Evolutionary conservation across 2,329 filamentous ascomycete genomes (phyloP).

Genomic region (Clonostachys rosea): DNA sequence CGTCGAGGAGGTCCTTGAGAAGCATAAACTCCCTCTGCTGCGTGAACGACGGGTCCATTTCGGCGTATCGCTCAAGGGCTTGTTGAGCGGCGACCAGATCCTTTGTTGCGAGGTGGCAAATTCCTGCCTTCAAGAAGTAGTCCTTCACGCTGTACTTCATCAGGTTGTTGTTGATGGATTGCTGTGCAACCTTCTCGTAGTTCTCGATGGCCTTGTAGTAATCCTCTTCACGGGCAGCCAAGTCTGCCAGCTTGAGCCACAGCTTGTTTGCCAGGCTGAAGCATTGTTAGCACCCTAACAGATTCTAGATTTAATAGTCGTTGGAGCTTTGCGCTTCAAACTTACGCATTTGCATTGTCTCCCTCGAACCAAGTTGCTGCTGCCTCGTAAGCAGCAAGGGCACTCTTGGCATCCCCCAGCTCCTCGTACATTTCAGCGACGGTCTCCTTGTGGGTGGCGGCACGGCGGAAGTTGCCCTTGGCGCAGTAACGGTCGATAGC

Average conservation of each 20-base stretch:
- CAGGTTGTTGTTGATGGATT: conserved; percentile 80
- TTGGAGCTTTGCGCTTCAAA: conserved; percentile 10
- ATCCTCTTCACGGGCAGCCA: conserved; percentile 75
- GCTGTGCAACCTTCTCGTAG: conserved; percentile 78
- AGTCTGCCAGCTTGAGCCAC: conserved; percentile 86
- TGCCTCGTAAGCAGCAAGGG: conserved; percentile 77
- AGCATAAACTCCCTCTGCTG: conserved; percentile 78
- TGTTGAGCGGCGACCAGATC: conserved; percentile 77
- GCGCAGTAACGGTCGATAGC: conserved; percentile 83
- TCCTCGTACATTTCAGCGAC: conserved; percentile 87
- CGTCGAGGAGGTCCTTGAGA: conserved; percentile 69
- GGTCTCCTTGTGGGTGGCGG: conserved; percentile 86
- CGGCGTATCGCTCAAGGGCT: conserved; percentile 77
- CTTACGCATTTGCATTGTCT: conserved; percentile 78
- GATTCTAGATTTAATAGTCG: conserved; percentile 53
- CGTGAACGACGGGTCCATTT: conserved; percentile 73
- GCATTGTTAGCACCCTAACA: not conserved
- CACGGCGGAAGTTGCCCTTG: conserved; percentile 87
- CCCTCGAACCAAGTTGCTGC: conserved; percentile 87
- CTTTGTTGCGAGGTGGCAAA: conserved; percentile 73
- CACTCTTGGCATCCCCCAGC: conserved; percentile 70
- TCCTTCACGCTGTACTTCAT: conserved; percentile 95
- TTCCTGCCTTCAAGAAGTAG: conserved; percentile 89
- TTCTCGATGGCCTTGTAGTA: conserved; percentile 79
- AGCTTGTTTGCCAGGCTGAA: conserved; percentile 83